phyloP scores from a whole-genome alignment of 805 yeast genomes.

The Yarrowia hollandica region DNA sequence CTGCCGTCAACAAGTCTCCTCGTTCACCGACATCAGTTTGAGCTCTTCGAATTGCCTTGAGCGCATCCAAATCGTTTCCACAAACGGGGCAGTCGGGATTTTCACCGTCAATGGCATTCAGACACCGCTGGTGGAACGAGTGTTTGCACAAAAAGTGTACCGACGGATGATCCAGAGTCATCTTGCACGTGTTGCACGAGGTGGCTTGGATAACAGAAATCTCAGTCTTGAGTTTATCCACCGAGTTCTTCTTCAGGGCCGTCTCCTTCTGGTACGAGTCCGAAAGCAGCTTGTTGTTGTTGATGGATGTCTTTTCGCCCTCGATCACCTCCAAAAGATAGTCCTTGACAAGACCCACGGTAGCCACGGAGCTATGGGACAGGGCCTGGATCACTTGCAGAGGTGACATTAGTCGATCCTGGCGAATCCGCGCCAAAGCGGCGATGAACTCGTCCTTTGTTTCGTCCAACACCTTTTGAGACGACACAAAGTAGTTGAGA shows the following conservation, averaged over 20 bases:
- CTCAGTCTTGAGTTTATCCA: constrained; percentile 52
- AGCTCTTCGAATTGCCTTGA: constrained; percentile 55
- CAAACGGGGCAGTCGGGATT: constrained; percentile 70
- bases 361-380: constrained; percentile 60
- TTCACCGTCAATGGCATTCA: constrained; percentile 42
- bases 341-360: constrained; percentile 70
- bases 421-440: constrained; percentile 56
- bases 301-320: constrained; percentile 61
- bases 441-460: constrained; percentile 55
- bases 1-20: constrained; percentile 59
- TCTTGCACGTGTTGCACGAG: constrained; percentile 64
- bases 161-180: constrained; percentile 70
- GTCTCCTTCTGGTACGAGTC: constrained; percentile 70
- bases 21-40: constrained; percentile 65
- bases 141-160: constrained; percentile 85
- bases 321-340: constrained; percentile 63
- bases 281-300: constrained; percentile 65
- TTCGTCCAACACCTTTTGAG: constrained; percentile 50
- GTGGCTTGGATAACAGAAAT: constrained; percentile 61
- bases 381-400: constrained; percentile 73
- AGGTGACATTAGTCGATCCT: constrained; percentile 61
- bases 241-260: constrained; percentile 50
- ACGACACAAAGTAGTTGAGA: constrained; percentile 60
- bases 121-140: constrained; percentile 80
- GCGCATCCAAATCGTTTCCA: constrained; percentile 65